Conservation (phyloP, 441 rosid genomes). For the Aquilaria agallochum region DNA sequence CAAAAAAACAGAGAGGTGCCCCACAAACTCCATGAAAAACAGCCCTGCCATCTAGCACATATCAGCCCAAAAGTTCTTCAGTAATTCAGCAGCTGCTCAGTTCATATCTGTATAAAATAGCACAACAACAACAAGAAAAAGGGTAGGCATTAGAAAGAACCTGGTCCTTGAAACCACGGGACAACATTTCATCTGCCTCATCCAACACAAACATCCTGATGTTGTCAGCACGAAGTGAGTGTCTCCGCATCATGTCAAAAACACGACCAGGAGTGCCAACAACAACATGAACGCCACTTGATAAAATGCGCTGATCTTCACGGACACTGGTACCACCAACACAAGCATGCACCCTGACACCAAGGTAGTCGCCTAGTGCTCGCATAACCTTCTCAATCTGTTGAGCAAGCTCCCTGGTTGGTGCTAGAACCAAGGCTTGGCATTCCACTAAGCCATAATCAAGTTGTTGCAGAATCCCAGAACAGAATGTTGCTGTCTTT, state of each 20-base stretch:
- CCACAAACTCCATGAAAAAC: too few species aligned
- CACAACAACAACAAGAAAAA: background rate
- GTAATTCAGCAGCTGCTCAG: too few species aligned
- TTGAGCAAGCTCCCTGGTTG: slow-evolving; percentile 78
- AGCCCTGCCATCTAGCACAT: too few species aligned
- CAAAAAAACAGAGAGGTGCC: too few species aligned
- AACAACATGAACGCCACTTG: slow-evolving; percentile 77
- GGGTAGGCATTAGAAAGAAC: slow-evolving; percentile 19
- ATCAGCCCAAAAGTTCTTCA: too few species aligned
- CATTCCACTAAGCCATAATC: slow-evolving; percentile 60
- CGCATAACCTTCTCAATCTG: slow-evolving; percentile 93
- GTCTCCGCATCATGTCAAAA: slow-evolving; percentile 77
- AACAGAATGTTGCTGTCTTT: slow-evolving; percentile 84
- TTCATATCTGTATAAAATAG: too few species aligned
- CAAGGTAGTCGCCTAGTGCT: slow-evolving; percentile 84
- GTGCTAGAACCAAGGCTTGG: slow-evolving; percentile 78
- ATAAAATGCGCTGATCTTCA: slow-evolving; percentile 75
- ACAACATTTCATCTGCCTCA: slow-evolving; percentile 87
- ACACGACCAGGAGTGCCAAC: slow-evolving; percentile 94
- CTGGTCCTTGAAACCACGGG: slow-evolving; percentile 86
- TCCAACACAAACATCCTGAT: slow-evolving; percentile 81
- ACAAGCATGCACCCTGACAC: slow-evolving; percentile 85
- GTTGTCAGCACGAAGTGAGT: slow-evolving; percentile 65
- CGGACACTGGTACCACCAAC: slow-evolving; percentile 85
- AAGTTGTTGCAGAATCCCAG: slow-evolving; percentile 76